These are phyloP conservation scores for Penicillium maclennaniae DNA, from an alignment of 495 filamentous ascomycete genomes.

Conservation along the genomic window DNA sequence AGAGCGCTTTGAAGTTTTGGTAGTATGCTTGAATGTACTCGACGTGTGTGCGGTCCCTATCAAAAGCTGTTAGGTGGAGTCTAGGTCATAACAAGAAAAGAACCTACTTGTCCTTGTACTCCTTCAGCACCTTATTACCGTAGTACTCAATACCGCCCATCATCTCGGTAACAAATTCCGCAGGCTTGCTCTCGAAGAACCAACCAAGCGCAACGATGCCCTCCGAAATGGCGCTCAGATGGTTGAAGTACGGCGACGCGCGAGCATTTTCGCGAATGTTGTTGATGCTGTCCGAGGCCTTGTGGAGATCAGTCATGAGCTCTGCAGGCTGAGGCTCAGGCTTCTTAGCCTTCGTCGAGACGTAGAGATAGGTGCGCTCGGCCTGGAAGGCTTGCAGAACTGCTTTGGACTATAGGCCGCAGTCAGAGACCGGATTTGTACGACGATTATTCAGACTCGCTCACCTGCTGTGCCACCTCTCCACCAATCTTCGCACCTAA, in stretches of 20 bases:
- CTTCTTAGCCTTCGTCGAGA: constrained; percentile 89
- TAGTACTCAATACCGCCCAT: constrained; percentile 80
- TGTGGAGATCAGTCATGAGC: constrained; percentile 77
- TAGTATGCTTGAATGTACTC: constrained; percentile 89
- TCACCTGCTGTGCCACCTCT: constrained; percentile 75
- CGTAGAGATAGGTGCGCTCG: constrained; percentile 80
- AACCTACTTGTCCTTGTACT: constrained; percentile 83
- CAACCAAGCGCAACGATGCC: constrained; percentile 81
- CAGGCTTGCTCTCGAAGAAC: constrained; percentile 78
- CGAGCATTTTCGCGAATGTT: constrained; percentile 77
- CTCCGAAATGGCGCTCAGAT: constrained; percentile 82
- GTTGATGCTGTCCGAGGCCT: constrained; percentile 67
- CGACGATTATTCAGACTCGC: background rate
- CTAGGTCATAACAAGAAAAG: background rate
- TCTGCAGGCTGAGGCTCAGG: constrained; percentile 69
- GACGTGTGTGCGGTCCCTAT: constrained; percentile 70
- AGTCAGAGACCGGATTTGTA: constrained; percentile 6
- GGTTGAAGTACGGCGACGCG: constrained; percentile 63
- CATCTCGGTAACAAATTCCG: constrained; percentile 74
- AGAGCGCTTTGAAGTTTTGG: constrained; percentile 74
- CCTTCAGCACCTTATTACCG: constrained; percentile 84
- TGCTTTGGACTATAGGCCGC: constrained; percentile 47
- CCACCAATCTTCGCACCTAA: constrained; percentile 74
- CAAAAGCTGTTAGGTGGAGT: constrained; percentile 13
- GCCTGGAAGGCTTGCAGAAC: constrained; percentile 69